phyloP scores from a whole-genome alignment of 768 basidiomycete species.

The Lactarius psammicola region DNA sequence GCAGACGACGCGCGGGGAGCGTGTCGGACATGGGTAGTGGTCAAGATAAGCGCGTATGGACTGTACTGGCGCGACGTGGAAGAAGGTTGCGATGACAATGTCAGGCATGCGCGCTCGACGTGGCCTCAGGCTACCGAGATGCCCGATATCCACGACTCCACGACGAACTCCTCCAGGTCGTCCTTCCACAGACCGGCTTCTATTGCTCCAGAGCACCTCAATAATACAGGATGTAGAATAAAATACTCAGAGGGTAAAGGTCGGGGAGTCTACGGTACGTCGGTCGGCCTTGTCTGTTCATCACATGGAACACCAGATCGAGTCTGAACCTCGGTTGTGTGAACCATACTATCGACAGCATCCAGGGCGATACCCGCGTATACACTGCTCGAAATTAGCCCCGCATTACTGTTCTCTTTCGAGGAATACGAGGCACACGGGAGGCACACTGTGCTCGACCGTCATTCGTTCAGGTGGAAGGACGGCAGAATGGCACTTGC shows the following conservation, averaged over 20 bases:
- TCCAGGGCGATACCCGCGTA: conserved; percentile 52
- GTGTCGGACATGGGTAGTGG: conserved; percentile 22
- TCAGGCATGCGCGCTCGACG: conserved; percentile 8
- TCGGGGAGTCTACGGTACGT: conserved; percentile 62
- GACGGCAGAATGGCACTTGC: conserved; percentile 76
- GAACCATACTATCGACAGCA: conserved; percentile 37
- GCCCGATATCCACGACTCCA: conserved; percentile 22
- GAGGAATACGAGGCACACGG: conserved; percentile 70
- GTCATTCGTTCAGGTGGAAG: conserved; percentile 75
- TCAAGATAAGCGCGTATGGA: neutral
- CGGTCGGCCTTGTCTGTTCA: neutral
- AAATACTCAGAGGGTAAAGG: conserved; percentile 49
- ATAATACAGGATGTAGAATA: conserved; percentile 46
- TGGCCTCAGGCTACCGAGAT: conserved; percentile 7
- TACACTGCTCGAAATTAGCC: conserved; percentile 79
- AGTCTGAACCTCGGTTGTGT: conserved; percentile 2
- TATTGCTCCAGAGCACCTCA: conserved; percentile 17
- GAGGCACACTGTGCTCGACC: conserved; percentile 62
- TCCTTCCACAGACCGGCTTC: conserved; percentile 9
- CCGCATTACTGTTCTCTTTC: conserved; percentile 71
- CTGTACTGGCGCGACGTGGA: neutral
- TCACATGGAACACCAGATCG: neutral
- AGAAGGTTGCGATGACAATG: conserved; percentile 6
- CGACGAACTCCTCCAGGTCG: conserved; percentile 4
- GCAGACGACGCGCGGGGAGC: conserved; percentile 21